These are phyloP conservation scores for Scedosporium apiospermum DNA, from an alignment of 2,329 filamentous ascomycete species.

Conservation along the genomic window DNA sequence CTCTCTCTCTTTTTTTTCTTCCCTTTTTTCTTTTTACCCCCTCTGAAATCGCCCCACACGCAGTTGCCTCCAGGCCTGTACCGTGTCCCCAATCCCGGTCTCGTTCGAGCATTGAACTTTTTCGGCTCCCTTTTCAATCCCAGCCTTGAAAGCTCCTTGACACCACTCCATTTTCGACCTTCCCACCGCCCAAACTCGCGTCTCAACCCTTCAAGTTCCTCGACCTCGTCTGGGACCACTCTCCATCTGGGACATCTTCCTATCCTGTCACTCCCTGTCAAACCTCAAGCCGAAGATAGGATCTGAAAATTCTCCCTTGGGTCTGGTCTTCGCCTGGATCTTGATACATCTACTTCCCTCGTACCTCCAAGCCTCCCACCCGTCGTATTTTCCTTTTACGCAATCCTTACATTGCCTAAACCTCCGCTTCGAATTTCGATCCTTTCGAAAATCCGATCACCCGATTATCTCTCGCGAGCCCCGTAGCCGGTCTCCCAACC, in stretches of 20 bases:
- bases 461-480: neutral
- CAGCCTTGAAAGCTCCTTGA: conserved; percentile 6
- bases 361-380: neutral
- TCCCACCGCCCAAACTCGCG: neutral
- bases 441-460: neutral
- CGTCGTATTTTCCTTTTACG: neutral
- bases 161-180: conserved; percentile 2
- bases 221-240: neutral
- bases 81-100: conserved; percentile 1
- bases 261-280: neutral
- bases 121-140: conserved; percentile 1
- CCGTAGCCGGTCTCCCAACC: neutral
- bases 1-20: neutral
- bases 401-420: neutral
- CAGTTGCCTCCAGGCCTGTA: conserved; percentile 1
- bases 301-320: neutral
- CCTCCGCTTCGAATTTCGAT: neutral
- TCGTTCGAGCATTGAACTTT: conserved; percentile 7
- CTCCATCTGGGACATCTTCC: neutral
- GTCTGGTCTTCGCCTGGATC: neutral
- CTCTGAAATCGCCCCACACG: conserved; percentile 1
- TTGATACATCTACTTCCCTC: neutral
- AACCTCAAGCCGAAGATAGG: neutral
- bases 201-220: neutral
- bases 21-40: neutral